Base-by-base conservation (phyloP, 148 eudicot species). In the Gaultheria prostrata region DNA sequence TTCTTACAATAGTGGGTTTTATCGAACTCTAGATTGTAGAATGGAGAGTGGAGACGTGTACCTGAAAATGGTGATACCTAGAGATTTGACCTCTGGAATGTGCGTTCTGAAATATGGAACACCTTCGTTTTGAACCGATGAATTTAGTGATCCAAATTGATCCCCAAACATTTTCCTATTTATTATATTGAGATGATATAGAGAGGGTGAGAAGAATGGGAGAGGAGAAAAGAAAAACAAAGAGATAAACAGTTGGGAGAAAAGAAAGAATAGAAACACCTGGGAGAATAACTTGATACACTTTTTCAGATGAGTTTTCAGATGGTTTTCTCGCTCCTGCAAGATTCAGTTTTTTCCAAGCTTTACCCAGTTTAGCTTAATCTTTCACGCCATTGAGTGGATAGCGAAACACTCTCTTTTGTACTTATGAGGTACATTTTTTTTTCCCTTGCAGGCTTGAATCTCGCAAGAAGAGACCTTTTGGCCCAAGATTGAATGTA, bases 401-500 rank as follows among this genome's bases (percentile, higher is more conserved):
- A 32, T 67, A 14, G 45, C 4, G 46, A 39, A 33, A 24, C 69
- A 78, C 20, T 50, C 28, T 45, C 32, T 83, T 21, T 8, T 59
- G 78, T 24, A 78, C 76, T 78, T 8, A 59, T 18, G 45, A 13
- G 10, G 28, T 39, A 18, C n/a, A n/a, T n/a, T n/a, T n/a, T n/a
- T 78, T 82, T 4, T 70, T 6, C 48, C 21, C 21, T 53, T 88
- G 89, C 90, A 95, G 98, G 98, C 94, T 94, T 83, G 98, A 93
- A 85, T 90, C 98, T 83, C 97, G 91, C 78, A 87, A 89, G 87
- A 96, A 93, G 85, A 93, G 90, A 82, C 97, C 97, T 71, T 90
- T 90, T 65, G 99, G 99, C 83, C 99, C 98, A 83, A 89, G 95
- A 86, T 80, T 96, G 87, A 87, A 91, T 84, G 98, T 96, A 94